Base-by-base conservation (phyloP, 1,284 basidiomycete species). In the Kwoniella shivajii region DNA sequence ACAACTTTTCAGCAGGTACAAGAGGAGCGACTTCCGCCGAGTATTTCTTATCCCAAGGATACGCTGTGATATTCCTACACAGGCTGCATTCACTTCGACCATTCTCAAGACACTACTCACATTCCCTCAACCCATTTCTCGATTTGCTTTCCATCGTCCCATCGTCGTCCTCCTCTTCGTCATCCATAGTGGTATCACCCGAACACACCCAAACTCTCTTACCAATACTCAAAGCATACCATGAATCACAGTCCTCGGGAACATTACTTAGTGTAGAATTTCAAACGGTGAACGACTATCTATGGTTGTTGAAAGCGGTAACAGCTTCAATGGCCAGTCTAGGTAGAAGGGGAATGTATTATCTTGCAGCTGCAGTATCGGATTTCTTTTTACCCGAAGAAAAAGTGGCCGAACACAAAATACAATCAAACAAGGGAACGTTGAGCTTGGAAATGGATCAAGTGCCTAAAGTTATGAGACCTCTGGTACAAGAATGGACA, bases 1-100 rank as follows among this genome's bases (percentile, higher is more conserved):
- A 99, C 78, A 99, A 99, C 81, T 99, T 98, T 78, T 96, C 92
- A 74, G 96, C 96, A 90, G 90, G 95, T 49, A 99, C 96, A 14
- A 85, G 95, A 73, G 95, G 96, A 34, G 92, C 96, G 29, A 94
- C 95, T 0, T 98, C 94, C 4, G 95, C 95, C 1, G 95, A 99
- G 78, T 97, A 99, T 81, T 97, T 99, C 75, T 84, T 99, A 55
- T 84, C 75, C 4, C 86, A 89, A 1, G 89, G 89, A 61, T 99
- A 99, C 80, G 93, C 94, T 22, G 96, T 99, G 73, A 94, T 99
- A 71, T 99, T 99, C 79, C 89, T 99, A 85, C 93, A 97, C 78
- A 84, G 95, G 9, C 92, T 96, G 75, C 95, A 97, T 81, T 96
- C 92, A 65, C 85, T 99, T 33, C 91, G 95, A 63, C 95, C 96